Evolutionary conservation across 2,329 filamentous ascomycete genomes (phyloP).

Genomic region (Paecilomyces variotii): DNA sequence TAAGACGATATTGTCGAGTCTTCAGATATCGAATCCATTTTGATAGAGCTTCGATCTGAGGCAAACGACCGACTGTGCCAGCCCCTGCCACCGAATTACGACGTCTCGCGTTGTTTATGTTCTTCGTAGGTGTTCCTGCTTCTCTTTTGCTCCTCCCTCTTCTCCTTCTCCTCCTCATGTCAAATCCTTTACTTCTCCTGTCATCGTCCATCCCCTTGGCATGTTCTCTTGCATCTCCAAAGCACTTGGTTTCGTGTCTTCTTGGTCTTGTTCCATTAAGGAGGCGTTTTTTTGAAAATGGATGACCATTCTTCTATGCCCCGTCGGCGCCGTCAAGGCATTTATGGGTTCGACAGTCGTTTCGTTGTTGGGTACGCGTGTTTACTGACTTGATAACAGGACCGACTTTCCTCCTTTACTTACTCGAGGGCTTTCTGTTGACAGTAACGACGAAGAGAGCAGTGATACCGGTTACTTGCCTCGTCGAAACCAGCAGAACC

Average conservation of each 20-base stretch:
- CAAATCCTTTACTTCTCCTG: neutral
- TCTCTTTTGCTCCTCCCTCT: neutral
- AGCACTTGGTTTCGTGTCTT: neutral
- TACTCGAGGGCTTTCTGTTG: neutral
- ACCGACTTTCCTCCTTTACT: neutral
- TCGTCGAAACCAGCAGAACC: neutral
- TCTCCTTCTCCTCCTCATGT: neutral
- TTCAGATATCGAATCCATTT: neutral
- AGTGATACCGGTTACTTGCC: neutral
- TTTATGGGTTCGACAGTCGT: constrained; percentile 8
- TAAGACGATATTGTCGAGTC: neutral
- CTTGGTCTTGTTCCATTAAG: neutral
- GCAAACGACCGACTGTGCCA: neutral
- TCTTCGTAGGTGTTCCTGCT: neutral
- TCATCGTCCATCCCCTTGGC: neutral
- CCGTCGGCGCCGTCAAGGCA: constrained; percentile 5
- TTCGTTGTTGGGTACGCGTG: neutral
- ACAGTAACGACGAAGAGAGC: neutral
- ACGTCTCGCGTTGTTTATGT: neutral
- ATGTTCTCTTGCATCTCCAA: neutral
- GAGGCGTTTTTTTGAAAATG: neutral
- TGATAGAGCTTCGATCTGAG: neutral
- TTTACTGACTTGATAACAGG: neutral
- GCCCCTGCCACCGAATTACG: neutral
- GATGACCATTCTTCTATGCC: constrained; percentile 1